A percentile compares a stretch with the other conserved stretches of the same genome.
phyloP scores from a whole-genome alignment of 2,329 filamentous ascomycete genomes.

The Arthrocladium fulminans region DNA sequence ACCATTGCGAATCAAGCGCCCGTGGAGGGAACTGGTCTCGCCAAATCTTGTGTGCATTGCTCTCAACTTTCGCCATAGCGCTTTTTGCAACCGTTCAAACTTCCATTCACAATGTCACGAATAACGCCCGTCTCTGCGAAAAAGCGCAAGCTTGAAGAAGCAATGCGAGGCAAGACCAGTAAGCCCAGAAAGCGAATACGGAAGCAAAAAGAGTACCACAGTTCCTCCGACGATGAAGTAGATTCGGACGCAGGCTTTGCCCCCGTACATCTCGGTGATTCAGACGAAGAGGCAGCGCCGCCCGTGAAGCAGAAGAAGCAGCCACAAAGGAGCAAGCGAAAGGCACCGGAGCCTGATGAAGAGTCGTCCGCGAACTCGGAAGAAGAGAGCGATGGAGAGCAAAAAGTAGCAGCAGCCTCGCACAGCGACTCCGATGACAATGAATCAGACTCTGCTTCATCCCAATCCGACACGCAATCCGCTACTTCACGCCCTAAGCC shows the following conservation, averaged over 20 bases:
- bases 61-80: background rate
- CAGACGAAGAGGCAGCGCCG: slow-evolving; percentile 28
- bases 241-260: slow-evolving; percentile 37
- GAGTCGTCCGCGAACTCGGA: slow-evolving; percentile 11
- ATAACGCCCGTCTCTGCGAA: slow-evolving; percentile 37
- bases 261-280: slow-evolving; percentile 43
- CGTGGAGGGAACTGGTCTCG: too few species aligned
- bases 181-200: slow-evolving; percentile 50
- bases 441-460: slow-evolving; percentile 30
- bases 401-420: slow-evolving; percentile 13
- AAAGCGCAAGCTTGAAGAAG: slow-evolving; percentile 54
- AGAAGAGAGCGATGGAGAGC: slow-evolving; percentile 20
- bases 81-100: background rate
- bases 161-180: slow-evolving; percentile 45
- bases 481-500: slow-evolving; percentile 28
- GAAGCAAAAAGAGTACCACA: slow-evolving; percentile 56
- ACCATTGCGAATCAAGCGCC: too few species aligned
- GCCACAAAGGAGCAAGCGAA: background rate
- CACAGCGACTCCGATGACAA: slow-evolving; percentile 23
- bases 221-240: slow-evolving; percentile 47
- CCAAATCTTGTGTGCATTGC: too few species aligned
- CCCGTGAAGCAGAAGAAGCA: slow-evolving; percentile 23
- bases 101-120: slow-evolving; percentile 6
- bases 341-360: background rate
- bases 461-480: slow-evolving; percentile 32